Evolutionary conservation across 2,329 filamentous ascomycete genomes (phyloP).

Genomic region (Leptographium lundbergii): DNA sequence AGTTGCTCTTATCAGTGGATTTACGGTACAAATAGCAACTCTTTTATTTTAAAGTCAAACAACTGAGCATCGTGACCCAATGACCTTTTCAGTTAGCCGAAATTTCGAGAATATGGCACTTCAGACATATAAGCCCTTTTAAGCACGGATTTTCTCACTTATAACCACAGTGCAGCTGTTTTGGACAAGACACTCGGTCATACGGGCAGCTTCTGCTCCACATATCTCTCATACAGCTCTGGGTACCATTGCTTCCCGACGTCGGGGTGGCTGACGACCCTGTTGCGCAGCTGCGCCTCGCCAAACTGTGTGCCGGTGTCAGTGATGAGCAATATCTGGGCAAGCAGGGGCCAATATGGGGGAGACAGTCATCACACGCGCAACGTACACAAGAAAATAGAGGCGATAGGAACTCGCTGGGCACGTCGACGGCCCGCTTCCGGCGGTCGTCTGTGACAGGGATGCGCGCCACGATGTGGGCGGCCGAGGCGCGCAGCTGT

Average conservation of each 20-base stretch:
- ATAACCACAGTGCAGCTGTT: not conserved
- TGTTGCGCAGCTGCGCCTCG: constrained; percentile 9
- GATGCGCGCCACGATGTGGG: constrained; percentile 8
- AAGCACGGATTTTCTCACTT: too few species aligned
- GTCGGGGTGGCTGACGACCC: constrained; percentile 9
- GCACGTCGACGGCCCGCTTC: constrained; percentile 9
- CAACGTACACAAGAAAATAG: constrained; percentile 6
- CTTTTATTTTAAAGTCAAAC: too few species aligned
- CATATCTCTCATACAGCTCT: constrained; percentile 7
- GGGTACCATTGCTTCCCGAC: constrained; percentile 9
- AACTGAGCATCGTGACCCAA: too few species aligned
- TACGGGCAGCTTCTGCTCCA: constrained; percentile 2
- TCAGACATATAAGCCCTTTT: too few species aligned
- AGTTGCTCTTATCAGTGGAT: too few species aligned
- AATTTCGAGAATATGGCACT: too few species aligned
- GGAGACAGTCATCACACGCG: not conserved
- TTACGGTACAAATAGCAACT: too few species aligned
- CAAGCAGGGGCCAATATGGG: not conserved
- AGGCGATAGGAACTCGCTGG: constrained; percentile 10
- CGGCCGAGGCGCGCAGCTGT: constrained; percentile 4
- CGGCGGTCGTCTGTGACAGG: constrained; percentile 6
- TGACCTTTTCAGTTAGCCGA: too few species aligned
- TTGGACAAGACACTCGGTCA: not conserved
- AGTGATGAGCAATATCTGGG: not conserved
- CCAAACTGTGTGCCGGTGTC: constrained; percentile 3